Evolutionary conservation across 306 rosid genomes (phyloP), one percentile per base, ranked within the genome.

Genomic region (Quercus mongolica): DNA sequence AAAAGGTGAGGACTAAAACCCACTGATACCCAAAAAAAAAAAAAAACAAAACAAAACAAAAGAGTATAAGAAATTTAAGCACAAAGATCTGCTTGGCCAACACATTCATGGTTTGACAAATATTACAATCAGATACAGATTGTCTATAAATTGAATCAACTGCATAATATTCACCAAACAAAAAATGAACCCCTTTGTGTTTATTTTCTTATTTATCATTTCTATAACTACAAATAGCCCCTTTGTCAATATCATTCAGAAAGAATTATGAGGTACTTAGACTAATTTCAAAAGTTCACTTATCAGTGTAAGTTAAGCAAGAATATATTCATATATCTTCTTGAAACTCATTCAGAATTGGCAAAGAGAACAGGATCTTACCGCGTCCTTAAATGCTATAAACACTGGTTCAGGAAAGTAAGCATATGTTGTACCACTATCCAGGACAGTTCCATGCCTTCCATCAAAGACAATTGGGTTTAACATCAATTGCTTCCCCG

Each of bases 391-490:
- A 80, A 96, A 91, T 57, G 94, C 94, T 13, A 80, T 55, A 87
- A 91, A 96, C 17, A 85, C 99, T 51, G 77, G 80, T 69, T 87
- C 90, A 41, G 99, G 99, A 46, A 96, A 88, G 90, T 93, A 96
- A 64, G 96, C 92, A 79, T 96, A 96, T 15, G 99, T 96, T 69
- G 99, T 96, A 63, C 99, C 99, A 68, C 99, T 96, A 83, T 96
- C 99, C 87, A 96, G 78, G 79, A 96, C 87, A 46, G 97, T 87
- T 77, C 99, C 99, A 76, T 89, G 91, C 78, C 85, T 93, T 71
- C 92, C 89, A 64, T 96, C 93, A 83, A 96, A 96, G 70, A 93
- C 87, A 56, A 80, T 85, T 52, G 98, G 84, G 80, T 84, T 82
- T 78, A 96, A 76, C 74, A 58, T 71, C 88, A 96, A 80, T 31